Evolutionary conservation across 2,329 filamentous ascomycete genomes (phyloP).

Genomic region (Shiraia bambusicola): DNA sequence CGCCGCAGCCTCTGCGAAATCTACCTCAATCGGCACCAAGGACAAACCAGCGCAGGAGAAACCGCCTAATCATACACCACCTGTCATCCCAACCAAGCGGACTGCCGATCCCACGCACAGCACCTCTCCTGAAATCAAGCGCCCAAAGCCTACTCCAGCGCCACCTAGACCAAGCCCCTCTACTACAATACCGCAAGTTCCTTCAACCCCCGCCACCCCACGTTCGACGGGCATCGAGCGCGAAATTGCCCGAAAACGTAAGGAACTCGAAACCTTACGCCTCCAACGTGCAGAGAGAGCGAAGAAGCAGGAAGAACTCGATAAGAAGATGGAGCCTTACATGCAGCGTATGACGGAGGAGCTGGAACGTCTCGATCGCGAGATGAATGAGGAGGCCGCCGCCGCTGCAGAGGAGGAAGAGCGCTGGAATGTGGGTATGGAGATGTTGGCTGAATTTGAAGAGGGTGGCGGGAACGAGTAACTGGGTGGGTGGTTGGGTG

Average conservation of each 20-base stretch:
- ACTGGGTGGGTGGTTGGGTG: not conserved
- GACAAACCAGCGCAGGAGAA: conserved; percentile 1
- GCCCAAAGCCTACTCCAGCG: conserved; percentile 5
- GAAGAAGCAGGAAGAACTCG: conserved; percentile 18
- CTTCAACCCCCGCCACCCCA: conserved; percentile 4
- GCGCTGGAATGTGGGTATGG: conserved; percentile 14
- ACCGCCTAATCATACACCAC: not conserved
- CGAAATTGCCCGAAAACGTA: conserved; percentile 20
- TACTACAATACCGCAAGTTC: not conserved
- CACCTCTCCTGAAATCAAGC: conserved; percentile 9
- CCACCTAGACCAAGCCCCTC: not conserved
- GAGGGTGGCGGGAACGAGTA: conserved; percentile 4
- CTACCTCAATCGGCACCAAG: conserved; percentile 3
- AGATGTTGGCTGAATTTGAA: conserved; percentile 21
- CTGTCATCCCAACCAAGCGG: conserved; percentile 9
- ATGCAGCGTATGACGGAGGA: conserved; percentile 23
- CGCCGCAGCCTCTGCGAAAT: not conserved
- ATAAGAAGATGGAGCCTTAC: conserved; percentile 16
- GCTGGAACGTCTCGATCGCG: conserved; percentile 18
- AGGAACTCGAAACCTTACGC: conserved; percentile 14
- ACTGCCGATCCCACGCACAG: conserved; percentile 1
- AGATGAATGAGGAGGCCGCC: conserved; percentile 20
- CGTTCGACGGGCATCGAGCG: conserved; percentile 7
- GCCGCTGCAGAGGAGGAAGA: conserved; percentile 17
- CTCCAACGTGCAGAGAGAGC: conserved; percentile 17